A percentile compares a stretch with the other conserved stretches of the same genome.
Evolutionary conservation across 345 rosid genomes (phyloP).

Genomic region (Ceriops tagal): DNA sequence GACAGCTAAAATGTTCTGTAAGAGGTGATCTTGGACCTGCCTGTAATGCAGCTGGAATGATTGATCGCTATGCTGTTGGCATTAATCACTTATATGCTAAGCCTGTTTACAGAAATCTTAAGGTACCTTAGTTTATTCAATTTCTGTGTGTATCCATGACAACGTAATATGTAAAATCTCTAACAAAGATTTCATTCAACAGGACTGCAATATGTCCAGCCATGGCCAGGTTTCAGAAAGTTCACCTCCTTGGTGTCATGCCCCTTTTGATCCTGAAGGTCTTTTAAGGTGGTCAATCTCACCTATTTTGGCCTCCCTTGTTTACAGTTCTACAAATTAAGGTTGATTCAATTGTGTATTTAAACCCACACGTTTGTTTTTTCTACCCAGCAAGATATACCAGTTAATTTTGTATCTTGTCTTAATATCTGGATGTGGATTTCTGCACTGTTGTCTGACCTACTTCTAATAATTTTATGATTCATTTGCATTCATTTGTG

Average conservation of each 20-base stretch:
- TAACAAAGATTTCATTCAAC: slow-evolving; percentile 3
- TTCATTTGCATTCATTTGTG: not conserved
- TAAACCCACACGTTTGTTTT: too few species aligned
- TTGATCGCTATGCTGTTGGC: slow-evolving; percentile 42
- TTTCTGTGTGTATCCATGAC: not conserved
- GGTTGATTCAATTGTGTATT: too few species aligned
- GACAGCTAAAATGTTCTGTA: slow-evolving; percentile 41
- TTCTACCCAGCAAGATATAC: too few species aligned
- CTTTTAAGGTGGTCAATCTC: slow-evolving; percentile 31
- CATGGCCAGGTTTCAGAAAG: slow-evolving; percentile 28
- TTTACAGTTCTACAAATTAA: not conserved
- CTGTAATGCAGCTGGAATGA: slow-evolving; percentile 49
- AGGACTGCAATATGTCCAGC: slow-evolving; percentile 42
- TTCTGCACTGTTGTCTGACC: not conserved
- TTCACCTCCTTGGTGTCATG: slow-evolving; percentile 50
- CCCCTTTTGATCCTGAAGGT: slow-evolving; percentile 52
- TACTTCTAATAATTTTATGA: not conserved
- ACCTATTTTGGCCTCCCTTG: slow-evolving; percentile 3
- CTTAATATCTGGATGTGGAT: not conserved
- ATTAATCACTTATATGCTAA: slow-evolving; percentile 36
- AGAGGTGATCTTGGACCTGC: slow-evolving; percentile 48
- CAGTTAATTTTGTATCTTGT: not conserved
- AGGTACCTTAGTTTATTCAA: slow-evolving; percentile 21
- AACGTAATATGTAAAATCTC: not conserved
- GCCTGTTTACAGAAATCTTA: slow-evolving; percentile 43